Evolutionary conservation across 805 yeast genomes (phyloP), one percentile per base, ranked within the genome.

Genomic region (Pichia membranifaciens): DNA sequence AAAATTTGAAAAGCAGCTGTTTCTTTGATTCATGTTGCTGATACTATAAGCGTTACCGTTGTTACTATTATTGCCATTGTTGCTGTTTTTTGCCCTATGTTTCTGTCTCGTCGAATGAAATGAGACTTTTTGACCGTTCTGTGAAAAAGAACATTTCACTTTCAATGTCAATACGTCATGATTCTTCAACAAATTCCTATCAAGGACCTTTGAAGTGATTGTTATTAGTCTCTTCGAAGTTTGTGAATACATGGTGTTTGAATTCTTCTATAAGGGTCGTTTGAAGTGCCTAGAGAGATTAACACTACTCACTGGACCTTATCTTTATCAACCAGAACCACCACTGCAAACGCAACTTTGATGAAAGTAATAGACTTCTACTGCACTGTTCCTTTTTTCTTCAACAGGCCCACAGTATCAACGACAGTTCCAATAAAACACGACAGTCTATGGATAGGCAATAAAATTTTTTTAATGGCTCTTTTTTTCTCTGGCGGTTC

Each of bases 71-170:
- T 18, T 31, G 15, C 33, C 37, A 25, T 17, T 28, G 23, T 38
- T 39, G 9, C 39, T 47, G 13, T n/a, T n/a, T n/a, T n/a, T n/a
- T n/a, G 47, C 32, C 28, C 50, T 47, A 39, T 47, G 47, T 23
- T 47, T 47, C 10, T 38, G 39, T 38, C 39, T 47, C 12, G 45
- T 36, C 12, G 47, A 38, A 43, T 47, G 50, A 10, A 43, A 43
- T 15, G 25, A 34, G 2, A 43, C 44, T 21, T 38, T 43, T 34
- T 47, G 50, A 6, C n/a, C 29, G 18, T 31, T 34, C 21, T 22
- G 29, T 12, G 34, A 25, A 10, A 41, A 29, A 2, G 50, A 36
- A 37, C 23, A 43, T 33, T 38, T 47, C 13, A 42, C 22, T 20
- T 21, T 47, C 2, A 47, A 28, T 15, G 31, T 25, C 29, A 25